Conservation (phyloP, 169 alveolate species). For the Plasmodium cynomolgi region DNA sequence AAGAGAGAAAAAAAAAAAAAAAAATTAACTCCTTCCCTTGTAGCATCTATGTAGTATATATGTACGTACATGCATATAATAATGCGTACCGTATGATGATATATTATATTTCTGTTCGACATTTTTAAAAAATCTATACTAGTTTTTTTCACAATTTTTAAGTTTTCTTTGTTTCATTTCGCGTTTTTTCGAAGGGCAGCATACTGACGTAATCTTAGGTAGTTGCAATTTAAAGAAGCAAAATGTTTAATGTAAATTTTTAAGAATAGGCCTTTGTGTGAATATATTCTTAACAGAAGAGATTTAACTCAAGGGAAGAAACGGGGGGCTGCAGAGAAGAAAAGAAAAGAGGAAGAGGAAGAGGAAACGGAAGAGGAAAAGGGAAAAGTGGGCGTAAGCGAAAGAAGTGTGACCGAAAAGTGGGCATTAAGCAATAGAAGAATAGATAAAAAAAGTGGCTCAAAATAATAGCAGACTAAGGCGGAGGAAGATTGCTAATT, state of each 20-base stretch:
- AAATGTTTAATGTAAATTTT: neutral
- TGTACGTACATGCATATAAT: neutral
- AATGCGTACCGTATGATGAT: neutral
- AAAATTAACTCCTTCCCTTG: neutral
- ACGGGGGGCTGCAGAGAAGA: too few species aligned
- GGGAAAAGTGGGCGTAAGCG: neutral
- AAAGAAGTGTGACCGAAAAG: neutral
- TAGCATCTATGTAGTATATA: neutral
- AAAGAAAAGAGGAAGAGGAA: neutral
- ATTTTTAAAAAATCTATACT: neutral
- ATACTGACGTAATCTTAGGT: neutral
- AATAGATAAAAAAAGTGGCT: neutral
- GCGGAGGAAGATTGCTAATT: neutral
- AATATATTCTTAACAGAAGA: slow-evolving; percentile 4
- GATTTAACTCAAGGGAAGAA: neutral
- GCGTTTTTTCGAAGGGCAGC: neutral
- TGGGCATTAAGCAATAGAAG: neutral
- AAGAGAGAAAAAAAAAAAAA: neutral
- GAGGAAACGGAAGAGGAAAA: neutral
- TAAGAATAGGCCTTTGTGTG: neutral
- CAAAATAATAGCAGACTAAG: neutral
- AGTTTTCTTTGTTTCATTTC: neutral
- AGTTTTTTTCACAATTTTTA: neutral
- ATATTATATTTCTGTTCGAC: neutral
- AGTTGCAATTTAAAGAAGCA: neutral